phyloP scores from a whole-genome alignment of 129 eudicot genomes.

The Artemisia annua region DNA sequence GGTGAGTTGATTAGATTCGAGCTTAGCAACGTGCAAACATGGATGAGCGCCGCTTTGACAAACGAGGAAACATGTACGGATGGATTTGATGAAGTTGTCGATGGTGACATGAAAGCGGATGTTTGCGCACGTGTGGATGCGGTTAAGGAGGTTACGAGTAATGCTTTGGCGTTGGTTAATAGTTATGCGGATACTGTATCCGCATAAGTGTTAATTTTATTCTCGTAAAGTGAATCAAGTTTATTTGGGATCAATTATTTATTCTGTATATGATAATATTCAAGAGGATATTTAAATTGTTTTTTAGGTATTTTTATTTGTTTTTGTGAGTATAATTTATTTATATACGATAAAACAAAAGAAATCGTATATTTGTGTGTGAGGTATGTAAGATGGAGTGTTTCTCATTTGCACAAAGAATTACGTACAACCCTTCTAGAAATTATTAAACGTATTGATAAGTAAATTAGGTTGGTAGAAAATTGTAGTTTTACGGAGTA shows the following conservation, averaged over 20 bases:
- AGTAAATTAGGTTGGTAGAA: too few relatives aligned
- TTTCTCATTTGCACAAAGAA: neutral
- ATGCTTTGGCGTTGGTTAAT: constrained; percentile 83
- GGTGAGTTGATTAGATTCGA: constrained; percentile 65
- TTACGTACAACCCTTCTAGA: too few relatives aligned
- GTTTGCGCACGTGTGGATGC: constrained; percentile 42
- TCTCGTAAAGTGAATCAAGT: constrained; percentile 2
- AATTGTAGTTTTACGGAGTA: too few relatives aligned
- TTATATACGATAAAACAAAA: neutral
- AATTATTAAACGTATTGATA: too few relatives aligned
- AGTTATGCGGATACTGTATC: constrained; percentile 33
- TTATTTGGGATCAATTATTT: constrained; percentile 16
- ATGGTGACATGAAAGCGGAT: constrained; percentile 46
- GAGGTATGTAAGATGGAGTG: neutral
- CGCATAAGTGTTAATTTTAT: neutral
- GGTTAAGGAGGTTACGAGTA: constrained; percentile 67
- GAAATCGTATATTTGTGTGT: neutral
- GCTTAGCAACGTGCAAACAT: constrained; percentile 89
- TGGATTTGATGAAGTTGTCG: constrained; percentile 56
- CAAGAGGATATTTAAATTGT: neutral
- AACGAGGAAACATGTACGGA: constrained; percentile 91
- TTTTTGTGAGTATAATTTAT: too few relatives aligned
- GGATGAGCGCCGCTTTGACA: constrained; percentile 91
- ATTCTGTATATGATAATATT: neutral
- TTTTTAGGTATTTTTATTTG: neutral